These are phyloP conservation scores for Pseudoperonospora humuli DNA, from an alignment of 352 stramenopile species.

Conservation along the genomic window DNA sequence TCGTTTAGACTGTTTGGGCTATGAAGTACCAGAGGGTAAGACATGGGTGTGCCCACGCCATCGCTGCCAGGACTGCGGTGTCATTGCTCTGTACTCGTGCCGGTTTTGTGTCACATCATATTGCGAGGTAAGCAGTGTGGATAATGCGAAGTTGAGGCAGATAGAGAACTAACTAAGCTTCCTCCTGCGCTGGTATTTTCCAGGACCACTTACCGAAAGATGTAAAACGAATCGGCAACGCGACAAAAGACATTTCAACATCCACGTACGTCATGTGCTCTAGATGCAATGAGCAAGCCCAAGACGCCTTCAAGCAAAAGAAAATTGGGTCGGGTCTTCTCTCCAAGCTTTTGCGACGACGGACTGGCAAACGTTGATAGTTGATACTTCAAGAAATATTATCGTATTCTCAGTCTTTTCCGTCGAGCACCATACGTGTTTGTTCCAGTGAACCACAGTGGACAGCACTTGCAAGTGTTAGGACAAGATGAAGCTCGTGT, in stretches of 20 bases:
- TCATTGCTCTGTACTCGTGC: conserved; percentile 44
- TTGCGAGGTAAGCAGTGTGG: conserved; percentile 31
- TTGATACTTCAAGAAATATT: neutral
- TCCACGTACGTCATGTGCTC: conserved; percentile 56
- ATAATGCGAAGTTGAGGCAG: neutral
- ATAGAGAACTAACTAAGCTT: neutral
- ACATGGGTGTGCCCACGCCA: conserved; percentile 65
- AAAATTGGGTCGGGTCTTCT: conserved; percentile 40
- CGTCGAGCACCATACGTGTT: too few relatives aligned
- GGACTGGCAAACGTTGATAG: conserved; percentile 11
- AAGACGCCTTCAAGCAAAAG: conserved; percentile 28
- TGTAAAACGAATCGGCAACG: conserved; percentile 33
- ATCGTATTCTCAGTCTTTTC: too few relatives aligned
- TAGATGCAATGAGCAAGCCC: conserved; percentile 32
- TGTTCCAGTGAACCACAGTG: conserved; percentile 2
- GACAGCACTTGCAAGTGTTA: conserved; percentile 19
- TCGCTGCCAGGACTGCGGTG: conserved; percentile 55
- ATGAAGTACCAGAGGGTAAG: conserved; percentile 41
- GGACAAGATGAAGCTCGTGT: conserved; percentile 86
- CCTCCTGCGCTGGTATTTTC: conserved; percentile 1
- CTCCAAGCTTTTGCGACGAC: conserved; percentile 26
- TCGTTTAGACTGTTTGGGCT: conserved; percentile 62
- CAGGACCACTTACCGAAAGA: conserved; percentile 44
- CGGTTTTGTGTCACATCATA: conserved; percentile 72
- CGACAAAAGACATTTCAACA: conserved; percentile 40